These are phyloP conservation scores for Blastomyces emzantsi DNA, from an alignment of 2,329 filamentous ascomycete species.

Conservation along the genomic window DNA sequence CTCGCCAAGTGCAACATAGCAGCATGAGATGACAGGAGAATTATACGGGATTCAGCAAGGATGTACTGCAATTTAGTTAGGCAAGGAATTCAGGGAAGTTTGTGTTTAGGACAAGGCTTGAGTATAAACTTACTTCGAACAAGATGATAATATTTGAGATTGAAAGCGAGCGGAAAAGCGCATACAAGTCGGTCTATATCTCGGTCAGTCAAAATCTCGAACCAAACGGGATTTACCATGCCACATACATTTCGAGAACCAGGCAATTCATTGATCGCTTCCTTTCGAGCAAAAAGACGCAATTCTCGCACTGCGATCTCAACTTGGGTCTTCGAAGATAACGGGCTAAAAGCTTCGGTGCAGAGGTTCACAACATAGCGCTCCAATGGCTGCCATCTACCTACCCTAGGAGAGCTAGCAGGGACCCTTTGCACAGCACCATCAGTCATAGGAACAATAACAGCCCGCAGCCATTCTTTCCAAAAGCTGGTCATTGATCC, in stretches of 20 bases:
- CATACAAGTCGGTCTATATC: conserved; percentile 68
- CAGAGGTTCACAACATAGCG: conserved; percentile 96
- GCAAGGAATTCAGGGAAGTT: background rate
- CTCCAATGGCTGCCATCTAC: conserved; percentile 92
- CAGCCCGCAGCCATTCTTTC: conserved; percentile 95
- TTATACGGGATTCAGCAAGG: conserved; percentile 87
- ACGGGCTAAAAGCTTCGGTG: conserved; percentile 84
- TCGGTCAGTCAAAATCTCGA: background rate
- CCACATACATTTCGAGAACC: conserved; percentile 61
- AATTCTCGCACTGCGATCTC: conserved; percentile 85
- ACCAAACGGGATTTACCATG: background rate
- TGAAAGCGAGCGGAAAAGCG: conserved; percentile 80
- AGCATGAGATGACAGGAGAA: conserved; percentile 89
- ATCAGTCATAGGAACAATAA: conserved; percentile 93
- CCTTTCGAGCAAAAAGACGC: conserved; percentile 83
- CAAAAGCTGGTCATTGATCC: conserved; percentile 78
- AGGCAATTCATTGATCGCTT: conserved; percentile 85
- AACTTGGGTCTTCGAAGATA: conserved; percentile 91
- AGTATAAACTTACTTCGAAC: conserved; percentile 52
- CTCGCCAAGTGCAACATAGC: conserved; percentile 93
- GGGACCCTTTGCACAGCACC: conserved; percentile 74
- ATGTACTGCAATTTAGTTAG: conserved; percentile 49
- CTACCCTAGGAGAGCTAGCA: conserved; percentile 78
- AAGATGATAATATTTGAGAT: conserved; percentile 87
- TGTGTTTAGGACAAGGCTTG: background rate